These are phyloP conservation scores for Lachnellula arida DNA, from an alignment of 2,329 filamentous ascomycete genomes.

Conservation along the genomic window DNA sequence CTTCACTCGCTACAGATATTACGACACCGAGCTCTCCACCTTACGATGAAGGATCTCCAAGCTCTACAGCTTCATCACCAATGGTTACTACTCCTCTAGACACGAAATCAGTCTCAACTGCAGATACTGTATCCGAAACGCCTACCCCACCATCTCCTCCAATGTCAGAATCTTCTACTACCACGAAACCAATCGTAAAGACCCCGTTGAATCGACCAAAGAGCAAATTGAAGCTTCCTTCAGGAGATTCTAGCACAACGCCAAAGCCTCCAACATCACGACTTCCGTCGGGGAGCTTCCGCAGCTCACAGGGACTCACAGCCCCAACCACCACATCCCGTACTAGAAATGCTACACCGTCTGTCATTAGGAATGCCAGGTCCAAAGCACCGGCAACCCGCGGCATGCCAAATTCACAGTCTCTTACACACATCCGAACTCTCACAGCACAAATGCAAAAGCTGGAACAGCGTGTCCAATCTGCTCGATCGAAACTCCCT, in stretches of 20 bases:
- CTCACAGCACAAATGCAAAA: conserved; percentile 97
- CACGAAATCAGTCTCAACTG: conserved; percentile 57
- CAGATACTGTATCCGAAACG: conserved; percentile 56
- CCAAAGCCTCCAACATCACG: conserved; percentile 41
- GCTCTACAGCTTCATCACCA: conserved; percentile 85
- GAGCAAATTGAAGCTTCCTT: conserved; percentile 51
- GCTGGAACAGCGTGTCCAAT: conserved; percentile 88
- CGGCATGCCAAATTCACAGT: conserved; percentile 54
- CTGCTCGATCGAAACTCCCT: conserved; percentile 84
- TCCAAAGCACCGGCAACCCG: conserved; percentile 39
- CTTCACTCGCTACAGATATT: conserved; percentile 56
- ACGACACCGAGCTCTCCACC: conserved; percentile 63
- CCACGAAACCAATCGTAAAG: conserved; percentile 19
- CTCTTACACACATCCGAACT: conserved; percentile 86
- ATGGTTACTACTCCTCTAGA: conserved; percentile 81
- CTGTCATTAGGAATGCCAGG: conserved; percentile 35
- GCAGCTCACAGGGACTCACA: conserved; percentile 23
- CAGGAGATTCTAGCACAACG: conserved; percentile 49
- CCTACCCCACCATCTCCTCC: conserved; percentile 90
- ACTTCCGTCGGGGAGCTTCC: conserved; percentile 20
- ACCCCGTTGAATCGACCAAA: conserved; percentile 29
- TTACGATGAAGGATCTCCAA: conserved; percentile 65
- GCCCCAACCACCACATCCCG: conserved; percentile 19
- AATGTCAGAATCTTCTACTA: conserved; percentile 73
- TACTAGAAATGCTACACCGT: conserved; percentile 30